Conservation (phyloP, 306 rosid species). For the Vachellia pachyceras region DNA sequence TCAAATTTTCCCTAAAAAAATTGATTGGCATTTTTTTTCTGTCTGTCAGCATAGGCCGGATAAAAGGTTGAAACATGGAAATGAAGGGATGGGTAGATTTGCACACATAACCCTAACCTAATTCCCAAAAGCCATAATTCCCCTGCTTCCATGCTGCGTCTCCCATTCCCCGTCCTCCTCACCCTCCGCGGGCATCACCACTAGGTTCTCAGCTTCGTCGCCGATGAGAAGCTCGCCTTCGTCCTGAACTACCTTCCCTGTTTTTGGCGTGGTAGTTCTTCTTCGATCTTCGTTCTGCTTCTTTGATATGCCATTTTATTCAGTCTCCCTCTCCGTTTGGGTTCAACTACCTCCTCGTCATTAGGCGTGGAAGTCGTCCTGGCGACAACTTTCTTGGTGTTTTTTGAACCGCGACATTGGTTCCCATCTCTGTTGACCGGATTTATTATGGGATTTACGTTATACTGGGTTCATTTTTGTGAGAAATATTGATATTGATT, state of each 20-base stretch:
- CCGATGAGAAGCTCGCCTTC: background rate
- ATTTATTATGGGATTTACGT: background rate
- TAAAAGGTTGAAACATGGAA: background rate
- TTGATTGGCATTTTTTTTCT: too few relatives aligned
- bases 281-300: background rate
- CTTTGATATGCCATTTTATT: background rate
- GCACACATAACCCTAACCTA: background rate
- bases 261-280: background rate
- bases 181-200: background rate
- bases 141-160: background rate
- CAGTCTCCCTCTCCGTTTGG: background rate
- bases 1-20: too few relatives aligned
- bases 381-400: background rate
- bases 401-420: background rate
- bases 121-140: background rate
- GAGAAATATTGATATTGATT: background rate
- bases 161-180: background rate
- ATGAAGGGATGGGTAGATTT: background rate
- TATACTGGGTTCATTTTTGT: background rate
- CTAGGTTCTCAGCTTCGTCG: background rate
- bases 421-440: background rate
- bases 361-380: background rate
- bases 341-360: background rate
- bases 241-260: background rate
- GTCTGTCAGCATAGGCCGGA: background rate